A percentile compares a stretch with the other conserved stretches of the same genome.
Conservation (phyloP, 139 green algal genomes). For the Desmodesmus armatus region DNA sequence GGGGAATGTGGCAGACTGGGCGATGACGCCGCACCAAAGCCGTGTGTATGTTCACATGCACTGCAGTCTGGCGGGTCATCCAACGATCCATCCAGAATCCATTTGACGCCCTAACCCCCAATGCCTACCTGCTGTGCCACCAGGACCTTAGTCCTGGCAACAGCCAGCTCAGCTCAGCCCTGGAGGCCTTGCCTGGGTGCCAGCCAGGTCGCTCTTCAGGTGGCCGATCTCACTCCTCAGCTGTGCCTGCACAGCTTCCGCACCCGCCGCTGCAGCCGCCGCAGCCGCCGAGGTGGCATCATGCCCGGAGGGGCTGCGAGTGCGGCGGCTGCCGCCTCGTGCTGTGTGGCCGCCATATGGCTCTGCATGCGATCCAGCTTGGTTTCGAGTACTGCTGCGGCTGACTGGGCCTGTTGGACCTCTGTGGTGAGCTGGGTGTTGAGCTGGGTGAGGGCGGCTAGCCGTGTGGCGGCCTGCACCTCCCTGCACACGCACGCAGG, state of each 20-base stretch:
- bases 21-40: too few species aligned
- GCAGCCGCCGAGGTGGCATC: background rate
- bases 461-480: background rate
- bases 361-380: slow-evolving; percentile 28
- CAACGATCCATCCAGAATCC: too few species aligned
- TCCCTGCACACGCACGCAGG: background rate
- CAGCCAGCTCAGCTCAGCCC: slow-evolving; percentile 34
- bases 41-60: background rate
- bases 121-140: slow-evolving; percentile 14
- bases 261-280: slow-evolving; percentile 3
- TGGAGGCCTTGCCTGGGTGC: background rate
- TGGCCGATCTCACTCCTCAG: slow-evolving; percentile 14
- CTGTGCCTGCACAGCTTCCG: background rate
- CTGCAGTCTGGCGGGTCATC: too few species aligned
- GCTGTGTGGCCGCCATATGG: slow-evolving; percentile 6
- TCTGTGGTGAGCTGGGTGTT: slow-evolving; percentile 25
- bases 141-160: slow-evolving; percentile 6
- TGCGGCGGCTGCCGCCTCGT: background rate
- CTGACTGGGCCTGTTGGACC: background rate
- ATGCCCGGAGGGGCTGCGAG: background rate
- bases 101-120: too few species aligned
- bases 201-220: slow-evolving; percentile 10
- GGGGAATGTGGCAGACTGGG: background rate
- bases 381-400: slow-evolving; percentile 23
- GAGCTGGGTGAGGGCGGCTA: background rate